phyloP scores from a whole-genome alignment of 495 filamentous ascomycete species.

The Talaromyces trachyspermus region DNA sequence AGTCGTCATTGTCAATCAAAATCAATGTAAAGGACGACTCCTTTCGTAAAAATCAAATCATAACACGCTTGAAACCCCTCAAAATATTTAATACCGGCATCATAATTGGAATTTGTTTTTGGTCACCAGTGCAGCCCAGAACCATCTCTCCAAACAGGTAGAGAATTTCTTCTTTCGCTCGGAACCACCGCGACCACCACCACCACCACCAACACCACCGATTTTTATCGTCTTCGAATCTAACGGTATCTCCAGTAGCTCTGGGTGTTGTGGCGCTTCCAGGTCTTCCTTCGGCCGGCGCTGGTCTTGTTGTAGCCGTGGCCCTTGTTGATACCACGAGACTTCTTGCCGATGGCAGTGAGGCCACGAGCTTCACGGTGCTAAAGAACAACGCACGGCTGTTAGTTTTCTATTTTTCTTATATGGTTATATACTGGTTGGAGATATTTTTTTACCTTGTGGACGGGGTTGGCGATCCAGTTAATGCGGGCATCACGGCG shows the following conservation, averaged over 20 bases:
- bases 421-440: too few relatives aligned
- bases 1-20: conserved; percentile 5
- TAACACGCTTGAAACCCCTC: conserved; percentile 9
- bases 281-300: conserved; percentile 94
- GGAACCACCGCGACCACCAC: background rate
- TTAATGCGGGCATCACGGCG: conserved; percentile 98
- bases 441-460: conserved; percentile 63
- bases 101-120: conserved; percentile 5
- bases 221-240: conserved; percentile 18
- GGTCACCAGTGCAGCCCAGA: background rate
- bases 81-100: conserved; percentile 1
- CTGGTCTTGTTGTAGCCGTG: conserved; percentile 97
- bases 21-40: background rate
- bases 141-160: background rate
- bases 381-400: conserved; percentile 30
- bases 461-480: conserved; percentile 98
- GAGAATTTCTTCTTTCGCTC: too few relatives aligned
- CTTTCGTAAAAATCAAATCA: background rate
- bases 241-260: conserved; percentile 84
- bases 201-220: conserved; percentile 27
- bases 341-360: conserved; percentile 98
- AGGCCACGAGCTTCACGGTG: conserved; percentile 96
- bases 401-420: conserved; percentile 7
- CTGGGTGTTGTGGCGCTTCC: conserved; percentile 98
- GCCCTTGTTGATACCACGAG: conserved; percentile 96